Evolutionary conservation across 306 rosid species (phyloP), one percentile per base, ranked within the genome.

Genomic region (barrel medic (Medicago truncatula)): DNA sequence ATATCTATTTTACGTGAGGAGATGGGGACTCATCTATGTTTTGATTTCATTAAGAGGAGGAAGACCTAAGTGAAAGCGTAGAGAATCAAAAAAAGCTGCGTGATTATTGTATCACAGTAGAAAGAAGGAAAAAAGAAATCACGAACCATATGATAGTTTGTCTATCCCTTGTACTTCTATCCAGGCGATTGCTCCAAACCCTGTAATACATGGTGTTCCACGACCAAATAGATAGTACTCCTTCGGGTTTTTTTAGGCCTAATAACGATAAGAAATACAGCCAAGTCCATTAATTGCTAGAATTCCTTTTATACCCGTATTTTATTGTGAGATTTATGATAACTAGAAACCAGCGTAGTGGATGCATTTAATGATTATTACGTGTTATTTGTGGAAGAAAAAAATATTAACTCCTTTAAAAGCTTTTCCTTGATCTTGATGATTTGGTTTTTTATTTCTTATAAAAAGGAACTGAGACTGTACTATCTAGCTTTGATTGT

Each of bases 41-140:
- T 81, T 76, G 67, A 18, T 57, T 31, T 17, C 59, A 14, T 18
- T 1, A 31, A 61, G 68, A 75, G 46, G 73, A 75, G 73, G 74
- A 70, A 60, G 60, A 39, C 18, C 53, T 41, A 62, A 70, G 73
- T 47, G 67, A 52, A 61, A 53, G 7, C 13, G 9, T 10, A 25
- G 69, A 57, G 49, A 74, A 47, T 73, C 31, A 43, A 18, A 59
- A 65, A 58, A 67, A 46, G 39, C 39, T 31, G 16, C 21, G 18
- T 5, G 23, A 61, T 43, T 73, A 18, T 67, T 63, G 39, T 53
- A 17, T 25, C 67, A 36, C 25, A 23, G 67, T 49, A 58, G 65
- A 57, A 59, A 58, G 66, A 74, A 18, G 8, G 28, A 47, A 17
- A 39, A 21, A 31, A 57, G 4, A 40, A 62, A 44, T 11, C 38